Conservation (phyloP, 2,329 filamentous ascomycete species). For the Colletotrichum musae region DNA sequence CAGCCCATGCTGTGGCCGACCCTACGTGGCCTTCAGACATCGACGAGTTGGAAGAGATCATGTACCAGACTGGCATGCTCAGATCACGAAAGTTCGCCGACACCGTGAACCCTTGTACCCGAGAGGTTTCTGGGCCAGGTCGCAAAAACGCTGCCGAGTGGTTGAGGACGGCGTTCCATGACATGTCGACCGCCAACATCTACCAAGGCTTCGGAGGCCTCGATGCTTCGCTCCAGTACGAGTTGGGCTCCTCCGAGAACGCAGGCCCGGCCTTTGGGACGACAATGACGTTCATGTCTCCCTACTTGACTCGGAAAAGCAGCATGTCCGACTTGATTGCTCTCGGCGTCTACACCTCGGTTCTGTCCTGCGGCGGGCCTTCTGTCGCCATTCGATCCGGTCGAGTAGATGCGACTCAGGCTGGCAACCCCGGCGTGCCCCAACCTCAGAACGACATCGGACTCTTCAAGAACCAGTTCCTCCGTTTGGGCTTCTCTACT, state of each 20-base stretch:
- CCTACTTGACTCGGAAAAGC: constrained; percentile 65
- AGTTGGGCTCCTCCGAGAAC: constrained; percentile 68
- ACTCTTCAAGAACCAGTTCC: constrained; percentile 69
- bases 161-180: constrained; percentile 74
- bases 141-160: constrained; percentile 73
- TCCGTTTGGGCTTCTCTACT: constrained; percentile 69
- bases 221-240: constrained; percentile 73
- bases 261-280: constrained; percentile 68
- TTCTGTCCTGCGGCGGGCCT: constrained; percentile 72
- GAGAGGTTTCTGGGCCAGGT: constrained; percentile 66
- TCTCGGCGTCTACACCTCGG: constrained; percentile 70
- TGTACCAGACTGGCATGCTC: constrained; percentile 71
- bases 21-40: constrained; percentile 73
- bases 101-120: constrained; percentile 70
- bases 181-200: constrained; percentile 70
- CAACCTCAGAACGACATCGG: constrained; percentile 68
- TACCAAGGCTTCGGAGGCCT: constrained; percentile 66
- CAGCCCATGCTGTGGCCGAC: constrained; percentile 56
- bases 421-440: constrained; percentile 66
- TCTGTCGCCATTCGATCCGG: constrained; percentile 67
- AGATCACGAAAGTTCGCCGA: constrained; percentile 69
- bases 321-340: constrained; percentile 72
- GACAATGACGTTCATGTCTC: constrained; percentile 67
- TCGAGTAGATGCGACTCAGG: constrained; percentile 66
- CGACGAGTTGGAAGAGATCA: constrained; percentile 75